Percentiles rank a stretch among this genome's conserved stretches.
phyloP scores from a whole-genome alignment of 2,329 filamentous ascomycete genomes.

The Colletotrichum liaoningense region DNA sequence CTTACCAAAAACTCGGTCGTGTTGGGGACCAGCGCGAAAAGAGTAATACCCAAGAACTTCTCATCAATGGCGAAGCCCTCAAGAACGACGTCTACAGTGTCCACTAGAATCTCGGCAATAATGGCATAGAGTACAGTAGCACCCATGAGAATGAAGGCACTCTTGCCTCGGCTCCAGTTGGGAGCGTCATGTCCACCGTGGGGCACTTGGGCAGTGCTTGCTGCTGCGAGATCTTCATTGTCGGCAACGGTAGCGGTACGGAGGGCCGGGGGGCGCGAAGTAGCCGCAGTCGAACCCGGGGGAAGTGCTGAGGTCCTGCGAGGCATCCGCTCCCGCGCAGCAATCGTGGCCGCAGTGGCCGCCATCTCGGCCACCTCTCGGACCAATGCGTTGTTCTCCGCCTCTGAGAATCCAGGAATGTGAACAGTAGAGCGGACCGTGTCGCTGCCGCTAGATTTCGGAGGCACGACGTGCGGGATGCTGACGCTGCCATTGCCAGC shows the following conservation, averaged over 20 bases:
- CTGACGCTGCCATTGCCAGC: slow-evolving; percentile 56
- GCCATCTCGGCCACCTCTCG: slow-evolving; percentile 94
- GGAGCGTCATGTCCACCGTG: slow-evolving; percentile 94
- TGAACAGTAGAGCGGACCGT: slow-evolving; percentile 56
- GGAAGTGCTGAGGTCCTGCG: slow-evolving; percentile 52
- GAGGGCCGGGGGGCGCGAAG: slow-evolving; percentile 53
- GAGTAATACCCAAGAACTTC: slow-evolving; percentile 95
- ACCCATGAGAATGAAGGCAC: slow-evolving; percentile 85
- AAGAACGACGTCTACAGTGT: slow-evolving; percentile 96
- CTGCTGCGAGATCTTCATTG: slow-evolving; percentile 56
- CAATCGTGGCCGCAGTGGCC: slow-evolving; percentile 88
- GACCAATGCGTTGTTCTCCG: slow-evolving; percentile 83
- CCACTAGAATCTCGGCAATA: slow-evolving; percentile 95
- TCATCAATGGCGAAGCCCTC: slow-evolving; percentile 92
- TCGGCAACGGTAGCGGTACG: slow-evolving; percentile 55
- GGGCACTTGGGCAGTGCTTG: slow-evolving; percentile 44
- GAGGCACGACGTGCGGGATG: slow-evolving; percentile 81
- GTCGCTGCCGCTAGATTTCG: slow-evolving; percentile 65
- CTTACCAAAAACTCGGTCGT: slow-evolving; percentile 95
- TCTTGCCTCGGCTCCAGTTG: slow-evolving; percentile 96
- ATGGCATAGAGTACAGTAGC: slow-evolving; percentile 95
- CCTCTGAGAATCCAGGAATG: slow-evolving; percentile 79
- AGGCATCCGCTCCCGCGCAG: slow-evolving; percentile 75
- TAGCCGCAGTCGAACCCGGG: slow-evolving; percentile 45
- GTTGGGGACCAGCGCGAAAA: slow-evolving; percentile 97